Conservation (phyloP, 805 yeast genomes). For the Hermanozyma aechmeae region DNA sequence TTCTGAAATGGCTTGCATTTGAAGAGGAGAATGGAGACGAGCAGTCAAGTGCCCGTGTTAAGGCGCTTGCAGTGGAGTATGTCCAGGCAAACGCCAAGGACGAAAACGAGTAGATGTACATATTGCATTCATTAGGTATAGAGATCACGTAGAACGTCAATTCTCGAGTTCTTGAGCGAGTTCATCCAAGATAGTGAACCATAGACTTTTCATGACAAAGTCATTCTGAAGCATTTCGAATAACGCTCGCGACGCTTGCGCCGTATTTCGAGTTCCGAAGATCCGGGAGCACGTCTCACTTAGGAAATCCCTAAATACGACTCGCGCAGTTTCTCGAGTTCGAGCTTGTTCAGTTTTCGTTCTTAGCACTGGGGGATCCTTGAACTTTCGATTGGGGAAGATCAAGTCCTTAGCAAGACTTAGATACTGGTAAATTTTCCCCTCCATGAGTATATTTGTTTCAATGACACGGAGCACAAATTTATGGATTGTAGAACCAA, state of each 20-base stretch:
- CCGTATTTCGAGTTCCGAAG: slow-evolving; percentile 34
- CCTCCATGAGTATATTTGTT: slow-evolving; percentile 28
- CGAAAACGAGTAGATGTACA: too few relatives aligned
- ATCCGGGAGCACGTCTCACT: slow-evolving; percentile 1
- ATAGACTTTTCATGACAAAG: slow-evolving; percentile 53
- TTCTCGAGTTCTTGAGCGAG: slow-evolving; percentile 39
- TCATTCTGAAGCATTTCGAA: slow-evolving; percentile 71
- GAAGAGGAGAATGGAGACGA: slow-evolving; percentile 65
- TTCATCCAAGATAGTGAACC: slow-evolving; percentile 51
- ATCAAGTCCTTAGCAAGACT: slow-evolving; percentile 14
- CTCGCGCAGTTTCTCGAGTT: slow-evolving; percentile 49
- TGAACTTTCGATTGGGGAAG: slow-evolving; percentile 41
- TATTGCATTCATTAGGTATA: too few relatives aligned
- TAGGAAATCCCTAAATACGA: slow-evolving; percentile 42
- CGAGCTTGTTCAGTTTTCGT: slow-evolving; percentile 41
- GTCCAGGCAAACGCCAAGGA: slow-evolving; percentile 28
- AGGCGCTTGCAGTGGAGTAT: slow-evolving; percentile 82
- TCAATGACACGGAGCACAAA: slow-evolving; percentile 40
- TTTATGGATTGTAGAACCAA: slow-evolving; percentile 83
- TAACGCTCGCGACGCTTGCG: slow-evolving; percentile 48
- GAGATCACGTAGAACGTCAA: too few relatives aligned
- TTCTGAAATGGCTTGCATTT: slow-evolving; percentile 80
- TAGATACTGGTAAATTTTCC: slow-evolving; percentile 31
- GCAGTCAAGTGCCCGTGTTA: slow-evolving; percentile 72
- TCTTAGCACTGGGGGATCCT: slow-evolving; percentile 37